A percentile compares a stretch with the other conserved stretches of the same genome.
Evolutionary conservation across 768 basidiomycete genomes (phyloP).

Genomic region (Phylloporus arenicola): DNA sequence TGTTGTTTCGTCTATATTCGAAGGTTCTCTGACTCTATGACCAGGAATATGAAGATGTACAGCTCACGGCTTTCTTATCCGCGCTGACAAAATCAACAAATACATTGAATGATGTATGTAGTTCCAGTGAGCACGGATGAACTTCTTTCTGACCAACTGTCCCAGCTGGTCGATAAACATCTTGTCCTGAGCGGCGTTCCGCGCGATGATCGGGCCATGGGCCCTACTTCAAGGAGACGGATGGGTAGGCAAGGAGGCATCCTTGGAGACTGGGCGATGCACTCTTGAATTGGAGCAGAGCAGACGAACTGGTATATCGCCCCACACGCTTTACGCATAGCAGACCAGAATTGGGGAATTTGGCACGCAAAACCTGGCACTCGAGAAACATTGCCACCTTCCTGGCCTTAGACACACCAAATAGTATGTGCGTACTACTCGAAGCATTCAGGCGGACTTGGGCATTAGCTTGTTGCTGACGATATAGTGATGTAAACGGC

Average conservation of each 20-base stretch:
- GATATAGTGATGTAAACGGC: not conserved
- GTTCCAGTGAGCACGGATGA: not conserved
- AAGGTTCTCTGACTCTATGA: not conserved
- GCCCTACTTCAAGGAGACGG: conserved; percentile 46
- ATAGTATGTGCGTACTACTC: not conserved
- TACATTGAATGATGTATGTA: conserved; percentile 79
- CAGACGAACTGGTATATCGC: not conserved
- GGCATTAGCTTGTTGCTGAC: not conserved
- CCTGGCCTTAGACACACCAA: not conserved
- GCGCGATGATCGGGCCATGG: conserved; percentile 46
- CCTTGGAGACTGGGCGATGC: conserved; percentile 53
- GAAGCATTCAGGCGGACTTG: not conserved
- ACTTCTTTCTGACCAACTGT: conserved; percentile 2
- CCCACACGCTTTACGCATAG: not conserved
- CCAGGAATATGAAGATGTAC: conserved; percentile 95
- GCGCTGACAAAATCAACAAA: conserved; percentile 85
- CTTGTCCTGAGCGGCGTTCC: conserved; percentile 49
- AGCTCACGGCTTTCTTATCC: conserved; percentile 84
- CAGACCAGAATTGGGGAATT: not conserved
- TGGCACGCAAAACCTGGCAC: not conserved
- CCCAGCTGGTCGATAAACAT: conserved; percentile 76
- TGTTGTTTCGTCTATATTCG: not conserved
- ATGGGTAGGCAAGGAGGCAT: conserved; percentile 43
- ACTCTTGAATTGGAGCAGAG: conserved; percentile 26
- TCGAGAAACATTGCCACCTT: not conserved